Evolutionary conservation across 139 green algal genomes (phyloP), one percentile per base, ranked within the genome.

Genomic region (Ulvella scutata): DNA sequence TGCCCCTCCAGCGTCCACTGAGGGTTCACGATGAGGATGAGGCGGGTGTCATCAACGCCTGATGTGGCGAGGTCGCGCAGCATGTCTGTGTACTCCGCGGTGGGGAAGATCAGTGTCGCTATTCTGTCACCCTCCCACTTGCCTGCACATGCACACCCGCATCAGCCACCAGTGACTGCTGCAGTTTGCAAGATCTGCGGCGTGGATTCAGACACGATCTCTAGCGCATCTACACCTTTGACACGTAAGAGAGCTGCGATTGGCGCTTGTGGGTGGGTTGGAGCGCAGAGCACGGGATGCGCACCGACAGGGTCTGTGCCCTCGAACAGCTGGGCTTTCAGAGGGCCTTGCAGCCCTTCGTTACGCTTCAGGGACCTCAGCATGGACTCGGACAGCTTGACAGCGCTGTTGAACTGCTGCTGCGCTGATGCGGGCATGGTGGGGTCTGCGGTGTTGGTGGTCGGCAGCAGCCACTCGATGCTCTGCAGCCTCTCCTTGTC

Each of bases 1-100:
- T 83, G 73, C n/a, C 76, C 79, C 33, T 72, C 72, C 6, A 77
- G 72, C 20, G 62, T 44, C 81, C 81, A 85, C 62, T 84, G 81
- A 0, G 82, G 82, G 43, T 85, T 86, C 26, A 86, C 76, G 36
- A 86, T 77, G 3, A 86, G 75, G 81, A 86, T 72, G 20, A 74
- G 67, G 28, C 79, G 76, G 1, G 51, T 36, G 51, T 67, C 51
- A 29, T 43, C 35, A n/a, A 36, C 74, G n/a, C 76, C 33, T n/a
- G n/a, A n/a, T 39, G 81, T 80, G 17, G 79, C 81, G 1, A 83
- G 75, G 6, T 17, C 74, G 37, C 73, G 33, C 31, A 85, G 75
- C 59, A 80, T 62, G 37, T 82, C 85, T 38, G 85, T 38, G 23
- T 74, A 61, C 31, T 85, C 80, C 4, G 81, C 72, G 0, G 79